Evolutionary conservation across 163 green algal species (phyloP).

Genomic region (Smithsoniella earleae): DNA sequence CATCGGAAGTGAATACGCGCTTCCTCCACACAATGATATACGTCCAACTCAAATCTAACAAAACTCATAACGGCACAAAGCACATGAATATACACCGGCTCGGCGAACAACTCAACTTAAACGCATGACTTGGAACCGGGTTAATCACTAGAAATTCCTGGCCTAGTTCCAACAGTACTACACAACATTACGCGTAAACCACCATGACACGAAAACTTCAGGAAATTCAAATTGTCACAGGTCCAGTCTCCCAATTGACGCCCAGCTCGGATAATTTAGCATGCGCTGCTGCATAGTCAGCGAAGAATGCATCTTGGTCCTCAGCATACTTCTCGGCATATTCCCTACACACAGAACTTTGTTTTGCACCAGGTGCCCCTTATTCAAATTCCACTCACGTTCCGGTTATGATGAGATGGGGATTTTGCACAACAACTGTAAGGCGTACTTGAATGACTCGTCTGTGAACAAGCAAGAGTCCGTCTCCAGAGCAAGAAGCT

Average conservation of each 20-base stretch:
- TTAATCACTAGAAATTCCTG: too few relatives aligned
- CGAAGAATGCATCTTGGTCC: constrained; percentile 78
- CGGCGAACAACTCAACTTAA: too few relatives aligned
- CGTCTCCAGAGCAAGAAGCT: constrained; percentile 81
- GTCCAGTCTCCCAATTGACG: constrained; percentile 54
- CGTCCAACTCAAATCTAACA: too few relatives aligned
- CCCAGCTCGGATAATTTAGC: constrained; percentile 82
- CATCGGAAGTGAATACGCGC: too few relatives aligned
- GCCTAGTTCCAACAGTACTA: too few relatives aligned
- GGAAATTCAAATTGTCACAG: constrained; percentile 43
- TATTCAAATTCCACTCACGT: too few relatives aligned
- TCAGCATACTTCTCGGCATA: constrained; percentile 81
- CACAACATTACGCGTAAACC: neutral
- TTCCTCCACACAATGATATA: too few relatives aligned
- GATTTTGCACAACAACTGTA: neutral
- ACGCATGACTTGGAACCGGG: too few relatives aligned
- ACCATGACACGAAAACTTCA: neutral
- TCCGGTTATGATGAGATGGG: too few relatives aligned
- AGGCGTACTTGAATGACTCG: constrained; percentile 61
- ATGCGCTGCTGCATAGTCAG: constrained; percentile 71
- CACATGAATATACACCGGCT: too few relatives aligned
- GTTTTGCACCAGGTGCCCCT: neutral
- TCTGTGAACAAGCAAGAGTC: constrained; percentile 81
- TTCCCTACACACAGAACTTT: constrained; percentile 42
- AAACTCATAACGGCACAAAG: too few relatives aligned